These are phyloP conservation scores for Lipomyces sp. DNA, from an alignment of 805 yeast genomes.

Conservation along the genomic window DNA sequence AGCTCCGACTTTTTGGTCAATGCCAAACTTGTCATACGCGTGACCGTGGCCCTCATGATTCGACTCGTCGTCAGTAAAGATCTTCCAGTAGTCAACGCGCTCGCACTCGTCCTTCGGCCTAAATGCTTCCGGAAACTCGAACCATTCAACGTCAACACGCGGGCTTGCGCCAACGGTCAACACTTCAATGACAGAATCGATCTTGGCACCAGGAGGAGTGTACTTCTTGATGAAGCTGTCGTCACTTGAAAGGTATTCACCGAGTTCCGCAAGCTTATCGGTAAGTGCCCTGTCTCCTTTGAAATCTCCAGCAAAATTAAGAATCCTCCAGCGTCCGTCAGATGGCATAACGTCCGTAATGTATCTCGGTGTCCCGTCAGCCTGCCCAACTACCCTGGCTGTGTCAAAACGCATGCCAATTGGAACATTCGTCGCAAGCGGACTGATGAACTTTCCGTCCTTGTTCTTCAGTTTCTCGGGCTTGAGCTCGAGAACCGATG, in stretches of 20 bases:
- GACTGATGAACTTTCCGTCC: slow-evolving; percentile 6
- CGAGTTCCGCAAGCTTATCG: slow-evolving; percentile 8
- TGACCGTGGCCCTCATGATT: slow-evolving; percentile 37
- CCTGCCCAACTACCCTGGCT: slow-evolving; percentile 33
- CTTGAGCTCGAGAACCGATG: slow-evolving; percentile 24
- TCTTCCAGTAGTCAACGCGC: slow-evolving; percentile 38
- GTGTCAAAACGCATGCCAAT: slow-evolving; percentile 36
- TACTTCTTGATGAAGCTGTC: slow-evolving; percentile 26
- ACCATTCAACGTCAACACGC: slow-evolving; percentile 31
- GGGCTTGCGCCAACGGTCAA: slow-evolving; percentile 33
- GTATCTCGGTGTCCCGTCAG: slow-evolving; percentile 35
- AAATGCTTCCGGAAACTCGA: slow-evolving; percentile 35
- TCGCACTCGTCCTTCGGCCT: slow-evolving; percentile 4
- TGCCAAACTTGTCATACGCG: slow-evolving; percentile 36
- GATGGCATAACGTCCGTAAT: slow-evolving; percentile 34
- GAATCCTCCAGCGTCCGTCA: slow-evolving; percentile 39
- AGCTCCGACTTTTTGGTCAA: slow-evolving; percentile 34
- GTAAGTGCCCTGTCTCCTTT: slow-evolving; percentile 6
- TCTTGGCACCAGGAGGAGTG: slow-evolving; percentile 35
- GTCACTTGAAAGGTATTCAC: slow-evolving; percentile 8
- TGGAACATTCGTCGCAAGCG: slow-evolving; percentile 32
- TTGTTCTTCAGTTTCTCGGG: slow-evolving; percentile 14
- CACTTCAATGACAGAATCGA: slow-evolving; percentile 36
- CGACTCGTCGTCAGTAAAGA: slow-evolving; percentile 34
- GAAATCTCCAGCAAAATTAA: slow-evolving; percentile 36